Evolutionary conservation across 140 eudicot genomes (phyloP), one percentile per base, ranked within the genome.

Genomic region (Oenanthe javanica): DNA sequence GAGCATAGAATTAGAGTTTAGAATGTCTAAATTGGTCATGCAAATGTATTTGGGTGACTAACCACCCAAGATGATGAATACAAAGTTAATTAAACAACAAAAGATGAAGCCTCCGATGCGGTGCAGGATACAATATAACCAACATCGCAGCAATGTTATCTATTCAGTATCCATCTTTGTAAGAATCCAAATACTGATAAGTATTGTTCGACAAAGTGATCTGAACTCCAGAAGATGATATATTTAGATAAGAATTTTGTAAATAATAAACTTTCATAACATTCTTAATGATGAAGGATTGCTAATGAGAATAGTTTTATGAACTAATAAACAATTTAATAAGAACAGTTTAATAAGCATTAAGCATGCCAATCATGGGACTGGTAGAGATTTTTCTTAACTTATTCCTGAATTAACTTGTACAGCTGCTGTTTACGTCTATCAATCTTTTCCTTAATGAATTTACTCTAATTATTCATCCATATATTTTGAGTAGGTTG

Each of bases 401-500:
- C 42, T 31, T 38, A 14, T 12, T 38, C 49, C 49, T 42, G 50
- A 43, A 43, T 7, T 9, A 38, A 43, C 5, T 19, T 8, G 14
- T 70, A 6, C 76, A 45, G 25, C 77, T 9, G 23, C 16, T 43
- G 31, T 45, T 72, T 72, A 21, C 15, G 21, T 72, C n/a, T 72
- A 9, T 52, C 77, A 72, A 45, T 15, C 59, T 74, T 45, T n/a
- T 27, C 9, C 59, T 43, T 74, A 1, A 8, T 9, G 40, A 12
- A 46, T 11, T 15, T 74, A 4, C 19, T 74, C 43, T 5, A 31
- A 43, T 5, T 67, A 72, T 72, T 15, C 14, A 72, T 42, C 40
- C 14, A 61, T n/a, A 57, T 40, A 9, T 64, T 79, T 52, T 74
- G 79, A 83, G 23, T 86, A 90, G 98, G 98, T 94, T 52, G 98